Evolutionary conservation across 305 asterid species (phyloP).

Genomic region (Rubia tinctorum): DNA sequence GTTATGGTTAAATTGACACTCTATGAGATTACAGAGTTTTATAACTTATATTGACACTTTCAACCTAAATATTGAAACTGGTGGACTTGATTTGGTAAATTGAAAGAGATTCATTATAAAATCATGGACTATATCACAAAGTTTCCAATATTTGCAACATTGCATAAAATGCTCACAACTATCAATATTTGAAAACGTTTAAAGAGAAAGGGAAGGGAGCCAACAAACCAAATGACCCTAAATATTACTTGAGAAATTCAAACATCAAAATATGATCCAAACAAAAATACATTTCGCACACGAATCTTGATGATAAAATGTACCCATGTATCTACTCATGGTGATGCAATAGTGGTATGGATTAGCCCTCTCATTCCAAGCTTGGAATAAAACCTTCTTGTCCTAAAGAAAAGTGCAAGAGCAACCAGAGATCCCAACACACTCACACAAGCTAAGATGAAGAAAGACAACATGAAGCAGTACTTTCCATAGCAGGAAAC

Average conservation of each 20-base stretch:
- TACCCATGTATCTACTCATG: neutral
- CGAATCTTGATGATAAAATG: neutral
- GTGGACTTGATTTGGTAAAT: too few species aligned
- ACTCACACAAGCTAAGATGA: conserved; percentile 59
- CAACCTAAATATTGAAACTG: too few species aligned
- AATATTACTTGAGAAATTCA: too few species aligned
- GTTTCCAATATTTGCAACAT: neutral
- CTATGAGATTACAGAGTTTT: too few species aligned
- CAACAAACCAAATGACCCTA: too few species aligned
- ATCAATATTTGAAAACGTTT: neutral
- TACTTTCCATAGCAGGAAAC: conserved; percentile 63
- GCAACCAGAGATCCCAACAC: conserved; percentile 61
- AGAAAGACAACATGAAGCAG: conserved; percentile 83
- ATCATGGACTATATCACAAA: too few species aligned
- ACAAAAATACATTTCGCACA: too few species aligned
- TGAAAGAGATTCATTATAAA: too few species aligned
- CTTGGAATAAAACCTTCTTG: conserved; percentile 46
- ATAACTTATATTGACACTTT: too few species aligned
- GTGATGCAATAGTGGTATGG: conserved; percentile 1
- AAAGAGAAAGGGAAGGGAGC: too few species aligned
- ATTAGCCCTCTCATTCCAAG: conserved; percentile 26
- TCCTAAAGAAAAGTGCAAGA: conserved; percentile 46
- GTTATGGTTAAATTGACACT: too few species aligned
- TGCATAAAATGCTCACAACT: neutral
- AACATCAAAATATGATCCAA: neutral